Conservation (phyloP, 208 protist species). For the Crithidia thermophila region DNA sequence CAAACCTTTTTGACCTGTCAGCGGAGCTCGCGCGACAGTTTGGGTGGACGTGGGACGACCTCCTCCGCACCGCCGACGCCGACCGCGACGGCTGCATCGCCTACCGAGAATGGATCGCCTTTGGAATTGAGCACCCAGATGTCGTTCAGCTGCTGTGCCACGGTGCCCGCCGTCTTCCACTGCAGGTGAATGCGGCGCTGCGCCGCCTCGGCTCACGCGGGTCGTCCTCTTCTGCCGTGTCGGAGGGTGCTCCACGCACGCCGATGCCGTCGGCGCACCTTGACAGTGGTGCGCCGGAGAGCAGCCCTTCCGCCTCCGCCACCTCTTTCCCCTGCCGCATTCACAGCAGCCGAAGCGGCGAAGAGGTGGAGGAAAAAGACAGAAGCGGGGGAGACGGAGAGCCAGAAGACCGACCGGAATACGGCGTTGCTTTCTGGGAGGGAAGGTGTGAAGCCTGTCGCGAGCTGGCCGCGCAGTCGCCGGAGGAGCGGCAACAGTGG, state of each 20-base stretch:
- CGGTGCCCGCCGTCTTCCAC: constrained; percentile 11
- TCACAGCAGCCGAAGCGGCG: not conserved
- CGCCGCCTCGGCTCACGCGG: not conserved
- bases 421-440: not conserved
- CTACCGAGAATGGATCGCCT: constrained; percentile 60
- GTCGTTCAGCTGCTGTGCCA: constrained; percentile 44
- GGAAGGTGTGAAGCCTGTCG: constrained; percentile 15
- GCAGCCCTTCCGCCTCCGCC: too few relatives aligned
- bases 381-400: not conserved
- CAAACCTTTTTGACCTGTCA: not conserved
- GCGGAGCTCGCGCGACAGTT: constrained; percentile 8
- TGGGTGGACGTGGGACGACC: constrained; percentile 27
- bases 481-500: constrained; percentile 11
- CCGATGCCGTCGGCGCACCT: too few relatives aligned
- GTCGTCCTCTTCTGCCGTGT: too few relatives aligned
- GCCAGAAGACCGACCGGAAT: too few relatives aligned
- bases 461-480: constrained; percentile 4
- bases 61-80: constrained; percentile 52
- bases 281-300: too few relatives aligned
- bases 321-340: constrained; percentile 13
- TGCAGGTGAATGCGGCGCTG: constrained; percentile 16
- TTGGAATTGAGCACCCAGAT: constrained; percentile 41
- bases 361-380: not conserved
- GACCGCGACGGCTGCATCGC: constrained; percentile 53
- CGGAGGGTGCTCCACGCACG: too few relatives aligned